phyloP scores from a whole-genome alignment of 306 rosid genomes.

The Trichosanthes truncata region DNA sequence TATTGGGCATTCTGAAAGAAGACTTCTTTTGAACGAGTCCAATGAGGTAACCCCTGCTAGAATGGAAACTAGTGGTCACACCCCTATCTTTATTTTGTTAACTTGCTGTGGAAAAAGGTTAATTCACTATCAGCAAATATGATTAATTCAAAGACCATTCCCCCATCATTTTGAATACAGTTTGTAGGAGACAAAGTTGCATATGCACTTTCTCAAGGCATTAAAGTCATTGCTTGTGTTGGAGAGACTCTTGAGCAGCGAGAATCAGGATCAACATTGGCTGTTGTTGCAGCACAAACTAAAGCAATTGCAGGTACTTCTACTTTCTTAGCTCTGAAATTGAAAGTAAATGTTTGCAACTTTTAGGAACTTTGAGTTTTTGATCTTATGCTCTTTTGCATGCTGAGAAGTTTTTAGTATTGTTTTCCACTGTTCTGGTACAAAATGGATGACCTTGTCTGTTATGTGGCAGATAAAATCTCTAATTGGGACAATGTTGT shows the following conservation, averaged over 20 bases:
- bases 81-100: background rate
- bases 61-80: background rate
- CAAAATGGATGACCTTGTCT: background rate
- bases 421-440: background rate
- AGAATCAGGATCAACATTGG: constrained; percentile 57
- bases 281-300: constrained; percentile 74
- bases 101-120: background rate
- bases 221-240: constrained; percentile 85
- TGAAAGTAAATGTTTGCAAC: background rate
- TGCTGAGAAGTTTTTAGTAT: background rate
- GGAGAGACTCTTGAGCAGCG: constrained; percentile 96
- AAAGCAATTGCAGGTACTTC: constrained; percentile 62
- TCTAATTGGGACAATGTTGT: constrained; percentile 25
- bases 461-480: constrained; percentile 25
- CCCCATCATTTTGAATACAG: constrained; percentile 27
- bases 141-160: background rate
- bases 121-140: background rate
- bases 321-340: background rate
- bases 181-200: constrained; percentile 83
- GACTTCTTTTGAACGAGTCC: constrained; percentile 61
- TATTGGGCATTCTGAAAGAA: constrained; percentile 86
- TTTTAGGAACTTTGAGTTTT: background rate
- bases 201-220: constrained; percentile 68
- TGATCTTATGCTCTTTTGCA: background rate
- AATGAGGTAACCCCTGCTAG: constrained; percentile 42